Evolutionary conservation across 2,329 filamentous ascomycete species (phyloP), one percentile per base, ranked within the genome.

Genomic region (Teratosphaeria pseudoeucalypti): DNA sequence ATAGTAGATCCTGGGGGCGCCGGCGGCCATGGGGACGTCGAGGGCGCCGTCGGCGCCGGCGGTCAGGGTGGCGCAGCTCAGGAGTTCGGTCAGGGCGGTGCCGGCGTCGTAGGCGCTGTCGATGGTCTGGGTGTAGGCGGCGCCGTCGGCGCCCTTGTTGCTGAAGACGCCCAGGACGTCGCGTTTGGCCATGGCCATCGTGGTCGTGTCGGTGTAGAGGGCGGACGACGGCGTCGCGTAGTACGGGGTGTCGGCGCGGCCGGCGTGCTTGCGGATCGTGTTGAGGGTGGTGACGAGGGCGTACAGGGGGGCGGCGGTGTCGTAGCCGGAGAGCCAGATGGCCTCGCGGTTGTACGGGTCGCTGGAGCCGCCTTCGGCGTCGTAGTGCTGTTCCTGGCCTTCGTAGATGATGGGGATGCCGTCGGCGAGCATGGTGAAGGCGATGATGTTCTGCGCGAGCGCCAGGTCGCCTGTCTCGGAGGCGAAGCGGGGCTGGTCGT

Each of bases 351-450:
- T 76, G 57, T 68, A 71, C 0, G 75, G 75, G 34, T 72, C 72
- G 11, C 62, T 64, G 16, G 61, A 59, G 34, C 68, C 70, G 39
- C 73, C 73, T 14, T 63, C 32, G 11, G 67, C 67, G 1, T 74
- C 69, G 68, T 79, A 84, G 61, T 80, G 82, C 66, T 87, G 85
- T 71, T 87, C 85, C 62, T 85, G 82, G 32, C 85, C 85, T 64
- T 85, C 80, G 71, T 87, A 88, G 37, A 87, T 77, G 58, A 86
- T 82, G 1, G 84, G 84, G 47, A 87, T 82, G 23, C 85, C 85
- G 58, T 85, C 77, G 2, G 75, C 75, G 19, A 87, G 78, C 34
- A 87, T 78, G n/a, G 80, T 81, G 66, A 82, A 86, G 0, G 82
- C 77, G 49, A 87, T 75, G 5, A 81, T 77, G 65, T 87, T 87